These are phyloP conservation scores for Casuarina glauca DNA, from an alignment of 306 rosid species.

Conservation along the genomic window DNA sequence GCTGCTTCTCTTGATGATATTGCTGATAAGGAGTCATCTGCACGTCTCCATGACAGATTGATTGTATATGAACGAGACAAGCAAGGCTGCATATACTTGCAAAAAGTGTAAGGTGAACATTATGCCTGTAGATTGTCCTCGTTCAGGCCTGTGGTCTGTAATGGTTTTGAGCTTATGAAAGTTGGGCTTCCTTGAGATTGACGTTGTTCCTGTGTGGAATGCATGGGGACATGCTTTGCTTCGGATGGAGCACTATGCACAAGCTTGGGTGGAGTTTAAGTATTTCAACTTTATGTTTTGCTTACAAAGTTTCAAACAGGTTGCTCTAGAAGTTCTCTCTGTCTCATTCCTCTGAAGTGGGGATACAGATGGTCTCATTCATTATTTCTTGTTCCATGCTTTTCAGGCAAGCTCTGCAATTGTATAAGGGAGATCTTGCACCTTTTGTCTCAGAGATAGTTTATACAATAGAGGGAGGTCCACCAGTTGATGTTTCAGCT, in stretches of 20 bases:
- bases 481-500: constrained; percentile 93
- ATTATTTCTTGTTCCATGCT: constrained; percentile 33
- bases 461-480: constrained; percentile 95
- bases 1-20: no score
- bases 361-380: constrained; percentile 9
- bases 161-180: constrained; percentile 29
- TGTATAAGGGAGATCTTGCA: constrained; percentile 79
- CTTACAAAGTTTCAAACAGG: background rate
- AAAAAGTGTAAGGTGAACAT: constrained; percentile 83
- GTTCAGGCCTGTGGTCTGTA: constrained; percentile 28
- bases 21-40: no score
- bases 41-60: no score
- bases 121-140: constrained; percentile 1
- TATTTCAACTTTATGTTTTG: constrained; percentile 41
- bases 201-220: no score
- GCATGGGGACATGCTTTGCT: no score
- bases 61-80: no score
- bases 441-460: constrained; percentile 81
- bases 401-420: constrained; percentile 96
- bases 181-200: background rate
- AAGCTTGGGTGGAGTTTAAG: constrained; percentile 97
- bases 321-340: constrained; percentile 5
- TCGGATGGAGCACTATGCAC: constrained; percentile 75
- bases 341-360: background rate
- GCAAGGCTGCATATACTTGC: no score